Base-by-base conservation (phyloP, 2,329 filamentous ascomycete species). In the Ophiostoma himal-ulmi region DNA sequence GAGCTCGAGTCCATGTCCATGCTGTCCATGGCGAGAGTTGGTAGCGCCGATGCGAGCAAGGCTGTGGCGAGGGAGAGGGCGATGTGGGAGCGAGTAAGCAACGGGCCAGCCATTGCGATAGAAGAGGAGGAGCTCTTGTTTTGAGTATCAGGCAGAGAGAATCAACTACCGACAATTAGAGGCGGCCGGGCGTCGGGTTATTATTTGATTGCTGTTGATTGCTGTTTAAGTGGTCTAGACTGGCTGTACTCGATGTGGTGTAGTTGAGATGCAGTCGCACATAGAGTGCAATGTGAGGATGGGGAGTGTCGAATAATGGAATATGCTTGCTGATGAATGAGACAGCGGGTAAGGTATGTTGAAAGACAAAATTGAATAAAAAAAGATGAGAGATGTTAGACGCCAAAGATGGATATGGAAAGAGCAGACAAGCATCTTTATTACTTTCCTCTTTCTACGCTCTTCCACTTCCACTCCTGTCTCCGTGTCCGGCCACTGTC, bases 1-100 rank as follows among this genome's bases (percentile, higher is more conserved):
- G 73, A 74, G 54, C 60, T 68, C 44, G 13, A 68, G 68, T 65
- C 64, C 67, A 68, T 72, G 64, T 34, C 52, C 64, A 66, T 66
- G 64, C 20, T 13, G 26, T 41, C 37, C 39, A 41, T 67, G 26
- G 26, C 60, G 37, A 26, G 14, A 14, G 34, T 14, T 60, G 30
- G 22, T 17, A 64, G 26, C 11, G 34, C 37, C 20, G 57, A 52
- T 3, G 37, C n/a, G 65, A 67, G 22, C 20, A 48, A 14, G 37
- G 39, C 39, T 11, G 37, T 13, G 37, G 17, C 34, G 36, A 60
- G 54, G 13, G 36, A 36, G 62, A 65, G 62, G 17, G 36, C 20
- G 36, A 39, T 22, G 20, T 36, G 34, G 36, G 36, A 65, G 20
- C 34, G 36, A 39, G 60, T 44, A 6, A 67, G 22, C 37, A 67